phyloP scores from a whole-genome alignment of 2,329 filamentous ascomycete species.

The Chrysoporthe puriensis region DNA sequence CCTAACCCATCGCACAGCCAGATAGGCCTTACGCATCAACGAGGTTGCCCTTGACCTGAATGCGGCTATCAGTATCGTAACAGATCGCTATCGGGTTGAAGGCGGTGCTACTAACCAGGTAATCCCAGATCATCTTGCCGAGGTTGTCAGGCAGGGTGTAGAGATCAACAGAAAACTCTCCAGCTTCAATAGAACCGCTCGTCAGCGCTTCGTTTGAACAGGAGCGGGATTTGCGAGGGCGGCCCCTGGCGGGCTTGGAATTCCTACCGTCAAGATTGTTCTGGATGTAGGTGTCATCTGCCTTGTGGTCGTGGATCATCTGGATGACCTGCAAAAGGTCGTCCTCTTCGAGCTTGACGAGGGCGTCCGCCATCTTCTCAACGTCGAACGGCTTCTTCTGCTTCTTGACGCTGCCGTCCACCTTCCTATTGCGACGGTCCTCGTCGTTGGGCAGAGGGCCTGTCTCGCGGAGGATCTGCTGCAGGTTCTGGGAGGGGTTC shows the following conservation, averaged over 20 bases:
- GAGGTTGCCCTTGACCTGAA: constrained; percentile 25
- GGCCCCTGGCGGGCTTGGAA: not conserved
- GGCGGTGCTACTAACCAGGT: constrained; percentile 52
- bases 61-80: not conserved
- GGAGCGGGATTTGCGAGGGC: constrained; percentile 21
- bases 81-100: not conserved
- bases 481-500: constrained; percentile 86
- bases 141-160: constrained; percentile 93
- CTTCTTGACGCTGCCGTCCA: constrained; percentile 72
- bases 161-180: constrained; percentile 97
- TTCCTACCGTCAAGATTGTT: constrained; percentile 94
- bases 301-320: constrained; percentile 97
- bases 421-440: constrained; percentile 67
- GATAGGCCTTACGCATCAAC: constrained; percentile 18
- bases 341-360: constrained; percentile 89
- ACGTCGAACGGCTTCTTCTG: constrained; percentile 78
- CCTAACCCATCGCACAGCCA: not conserved
- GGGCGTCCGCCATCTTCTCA: constrained; percentile 92
- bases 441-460: constrained; percentile 82
- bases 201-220: constrained; percentile 19
- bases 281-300: constrained; percentile 90
- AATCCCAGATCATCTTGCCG: constrained; percentile 95
- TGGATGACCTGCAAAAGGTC: constrained; percentile 94
- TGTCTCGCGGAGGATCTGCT: constrained; percentile 78
- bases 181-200: constrained; percentile 56